phyloP scores from a whole-genome alignment of 2,329 filamentous ascomycete genomes.

The Karstenula rhodostoma region DNA sequence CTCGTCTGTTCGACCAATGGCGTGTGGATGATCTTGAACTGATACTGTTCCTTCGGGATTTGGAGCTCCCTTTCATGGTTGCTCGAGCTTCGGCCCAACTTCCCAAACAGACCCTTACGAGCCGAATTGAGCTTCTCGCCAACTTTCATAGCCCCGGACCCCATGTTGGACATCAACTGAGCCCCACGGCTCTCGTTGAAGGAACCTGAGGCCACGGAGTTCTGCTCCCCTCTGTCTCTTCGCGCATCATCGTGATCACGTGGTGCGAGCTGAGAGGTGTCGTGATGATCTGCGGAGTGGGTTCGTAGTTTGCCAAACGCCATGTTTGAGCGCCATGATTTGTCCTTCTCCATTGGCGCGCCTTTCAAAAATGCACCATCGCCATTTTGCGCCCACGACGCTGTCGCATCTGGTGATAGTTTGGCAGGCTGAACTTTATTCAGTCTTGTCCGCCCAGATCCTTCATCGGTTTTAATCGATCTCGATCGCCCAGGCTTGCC shows the following conservation, averaged over 20 bases:
- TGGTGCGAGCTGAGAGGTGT: constrained; percentile 40
- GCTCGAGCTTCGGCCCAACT: constrained; percentile 74
- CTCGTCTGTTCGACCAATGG: constrained; percentile 89
- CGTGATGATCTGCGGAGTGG: constrained; percentile 74
- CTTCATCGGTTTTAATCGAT: constrained; percentile 56
- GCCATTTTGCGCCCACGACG: constrained; percentile 45
- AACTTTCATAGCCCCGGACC: constrained; percentile 75
- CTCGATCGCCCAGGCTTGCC: constrained; percentile 51
- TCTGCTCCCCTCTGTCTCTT: constrained; percentile 43
- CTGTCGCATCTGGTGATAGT: constrained; percentile 37
- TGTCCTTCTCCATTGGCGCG: constrained; percentile 71
- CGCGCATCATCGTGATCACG: constrained; percentile 41
- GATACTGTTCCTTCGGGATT: constrained; percentile 80
- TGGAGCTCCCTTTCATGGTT: constrained; percentile 72
- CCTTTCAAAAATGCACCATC: constrained; percentile 63
- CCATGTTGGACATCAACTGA: constrained; percentile 76
- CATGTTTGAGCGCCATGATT: constrained; percentile 74
- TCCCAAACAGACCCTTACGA: constrained; percentile 83
- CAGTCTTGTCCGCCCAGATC: constrained; percentile 34
- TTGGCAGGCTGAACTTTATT: constrained; percentile 44
- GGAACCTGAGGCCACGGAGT: constrained; percentile 56
- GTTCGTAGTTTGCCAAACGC: constrained; percentile 67
- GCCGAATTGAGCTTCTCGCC: constrained; percentile 76
- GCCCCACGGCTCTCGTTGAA: constrained; percentile 68
- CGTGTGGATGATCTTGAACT: constrained; percentile 83